Evolutionary conservation across 2,329 filamentous ascomycete genomes (phyloP).

Genomic region (Colletotrichum sublineola): DNA sequence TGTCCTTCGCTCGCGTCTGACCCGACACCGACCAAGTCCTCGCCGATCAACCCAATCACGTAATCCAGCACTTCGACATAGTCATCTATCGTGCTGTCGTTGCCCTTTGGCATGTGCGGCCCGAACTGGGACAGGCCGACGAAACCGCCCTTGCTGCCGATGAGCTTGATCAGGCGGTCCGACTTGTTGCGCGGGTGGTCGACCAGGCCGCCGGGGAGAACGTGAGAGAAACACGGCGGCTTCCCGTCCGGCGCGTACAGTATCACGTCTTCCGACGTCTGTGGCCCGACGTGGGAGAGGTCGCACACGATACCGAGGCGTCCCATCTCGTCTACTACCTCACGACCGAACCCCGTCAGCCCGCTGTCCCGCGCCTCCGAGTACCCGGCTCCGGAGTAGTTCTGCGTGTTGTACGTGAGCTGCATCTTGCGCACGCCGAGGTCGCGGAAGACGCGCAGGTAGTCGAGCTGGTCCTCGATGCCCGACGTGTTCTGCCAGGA

Average conservation of each 20-base stretch:
- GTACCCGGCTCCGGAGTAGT: constrained; percentile 57
- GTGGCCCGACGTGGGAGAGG: constrained; percentile 52
- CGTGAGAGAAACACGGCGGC: constrained; percentile 56
- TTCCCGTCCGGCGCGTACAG: constrained; percentile 52
- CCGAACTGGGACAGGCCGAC: constrained; percentile 56
- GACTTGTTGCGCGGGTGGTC: constrained; percentile 56
- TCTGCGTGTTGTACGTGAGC: constrained; percentile 58
- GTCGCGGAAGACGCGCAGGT: constrained; percentile 56
- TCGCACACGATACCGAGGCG: constrained; percentile 54
- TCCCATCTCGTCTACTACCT: constrained; percentile 53
- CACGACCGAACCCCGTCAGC: constrained; percentile 52
- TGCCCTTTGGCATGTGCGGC: constrained; percentile 55
- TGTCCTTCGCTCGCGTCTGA: constrained; percentile 56
- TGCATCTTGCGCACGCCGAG: constrained; percentile 58
- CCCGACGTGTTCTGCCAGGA: constrained; percentile 58
- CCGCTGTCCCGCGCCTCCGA: constrained; percentile 54
- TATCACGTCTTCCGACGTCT: constrained; percentile 52
- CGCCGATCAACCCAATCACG: constrained; percentile 52
- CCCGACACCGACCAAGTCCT: constrained; percentile 54
- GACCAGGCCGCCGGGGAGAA: constrained; percentile 50
- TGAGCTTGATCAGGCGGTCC: constrained; percentile 52
- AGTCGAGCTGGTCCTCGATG: constrained; percentile 55
- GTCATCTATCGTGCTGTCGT: constrained; percentile 57
- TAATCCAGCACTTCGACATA: constrained; percentile 57
- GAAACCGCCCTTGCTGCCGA: constrained; percentile 54